phyloP scores from a whole-genome alignment of 129 eudicot species.

The Escallonia rubra region DNA sequence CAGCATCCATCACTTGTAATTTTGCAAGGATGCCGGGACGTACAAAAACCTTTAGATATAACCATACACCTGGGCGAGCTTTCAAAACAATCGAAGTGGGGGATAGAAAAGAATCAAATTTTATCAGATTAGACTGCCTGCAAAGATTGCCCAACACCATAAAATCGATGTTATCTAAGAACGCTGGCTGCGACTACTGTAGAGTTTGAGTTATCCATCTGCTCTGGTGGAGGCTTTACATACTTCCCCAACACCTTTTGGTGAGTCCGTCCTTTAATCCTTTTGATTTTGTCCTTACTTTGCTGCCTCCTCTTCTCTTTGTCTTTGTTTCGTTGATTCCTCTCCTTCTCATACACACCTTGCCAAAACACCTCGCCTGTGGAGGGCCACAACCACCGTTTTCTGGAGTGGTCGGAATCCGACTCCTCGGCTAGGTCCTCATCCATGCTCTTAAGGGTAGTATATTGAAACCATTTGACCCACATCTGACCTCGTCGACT shows the following conservation, averaged over 20 bases:
- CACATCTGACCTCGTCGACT: slow-evolving; percentile 87
- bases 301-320: slow-evolving; percentile 62
- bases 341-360: slow-evolving; percentile 80
- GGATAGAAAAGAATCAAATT: slow-evolving; percentile 25
- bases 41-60: too few species aligned
- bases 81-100: too few species aligned
- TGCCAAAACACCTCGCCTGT: slow-evolving; percentile 95
- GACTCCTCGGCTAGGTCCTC: slow-evolving; percentile 91
- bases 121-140: slow-evolving; percentile 20
- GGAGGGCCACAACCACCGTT: slow-evolving; percentile 80
- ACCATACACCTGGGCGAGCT: too few species aligned
- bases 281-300: slow-evolving; percentile 63
- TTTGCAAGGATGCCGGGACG: too few species aligned
- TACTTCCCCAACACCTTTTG: slow-evolving; percentile 71
- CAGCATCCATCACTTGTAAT: too few species aligned
- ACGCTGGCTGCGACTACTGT: slow-evolving; percentile 22
- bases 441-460: slow-evolving; percentile 82
- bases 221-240: slow-evolving; percentile 64
- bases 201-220: slow-evolving; percentile 24
- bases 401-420: slow-evolving; percentile 57
- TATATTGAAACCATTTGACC: slow-evolving; percentile 80
- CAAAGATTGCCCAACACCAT: slow-evolving; percentile 15
- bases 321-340: slow-evolving; percentile 43
- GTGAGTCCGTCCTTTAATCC: slow-evolving; percentile 57
- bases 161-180: slow-evolving; percentile 41